A percentile compares a stretch with the other conserved stretches of the same genome.
phyloP scores from a whole-genome alignment of 2,329 filamentous ascomycete genomes.

The Neofusicoccum sp. region DNA sequence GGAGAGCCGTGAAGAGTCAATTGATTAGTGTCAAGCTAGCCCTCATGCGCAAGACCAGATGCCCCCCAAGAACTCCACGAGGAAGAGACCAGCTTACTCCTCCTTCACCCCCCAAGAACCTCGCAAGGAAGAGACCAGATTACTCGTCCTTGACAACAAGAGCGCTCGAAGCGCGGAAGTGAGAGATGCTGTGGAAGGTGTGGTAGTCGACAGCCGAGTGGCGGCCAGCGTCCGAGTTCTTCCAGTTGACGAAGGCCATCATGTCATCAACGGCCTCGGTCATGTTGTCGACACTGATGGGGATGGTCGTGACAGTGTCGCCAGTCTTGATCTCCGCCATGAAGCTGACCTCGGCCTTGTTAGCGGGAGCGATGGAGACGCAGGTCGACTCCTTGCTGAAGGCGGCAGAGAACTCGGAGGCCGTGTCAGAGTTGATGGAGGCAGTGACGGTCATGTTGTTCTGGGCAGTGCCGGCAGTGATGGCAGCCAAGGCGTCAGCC shows the following conservation, averaged over 20 bases:
- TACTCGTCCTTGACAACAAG: not conserved
- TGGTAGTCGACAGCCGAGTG: not conserved
- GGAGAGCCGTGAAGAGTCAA: no score
- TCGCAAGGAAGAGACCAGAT: no score
- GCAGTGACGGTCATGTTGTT: no score
- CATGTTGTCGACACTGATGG: slow-evolving; percentile 1
- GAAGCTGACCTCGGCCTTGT: not conserved
- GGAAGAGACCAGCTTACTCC: no score
- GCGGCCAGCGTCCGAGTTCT: not conserved
- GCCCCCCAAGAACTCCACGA: no score
- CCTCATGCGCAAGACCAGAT: no score
- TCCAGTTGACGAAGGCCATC: slow-evolving; percentile 4
- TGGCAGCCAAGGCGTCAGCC: not conserved
- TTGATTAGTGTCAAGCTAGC: no score
- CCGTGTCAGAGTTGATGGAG: no score
- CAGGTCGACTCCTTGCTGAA: not conserved
- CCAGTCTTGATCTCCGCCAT: not conserved
- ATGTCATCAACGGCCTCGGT: not conserved
- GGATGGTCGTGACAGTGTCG: not conserved
- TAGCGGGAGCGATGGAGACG: not conserved
- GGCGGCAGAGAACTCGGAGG: no score
- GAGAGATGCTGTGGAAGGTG: slow-evolving; percentile 1
- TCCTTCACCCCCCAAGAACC: no score
- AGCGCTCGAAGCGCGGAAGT: not conserved
- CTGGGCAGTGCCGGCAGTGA: not conserved